phyloP scores from a whole-genome alignment of 441 rosid genomes.

The Jatropha podagrica region DNA sequence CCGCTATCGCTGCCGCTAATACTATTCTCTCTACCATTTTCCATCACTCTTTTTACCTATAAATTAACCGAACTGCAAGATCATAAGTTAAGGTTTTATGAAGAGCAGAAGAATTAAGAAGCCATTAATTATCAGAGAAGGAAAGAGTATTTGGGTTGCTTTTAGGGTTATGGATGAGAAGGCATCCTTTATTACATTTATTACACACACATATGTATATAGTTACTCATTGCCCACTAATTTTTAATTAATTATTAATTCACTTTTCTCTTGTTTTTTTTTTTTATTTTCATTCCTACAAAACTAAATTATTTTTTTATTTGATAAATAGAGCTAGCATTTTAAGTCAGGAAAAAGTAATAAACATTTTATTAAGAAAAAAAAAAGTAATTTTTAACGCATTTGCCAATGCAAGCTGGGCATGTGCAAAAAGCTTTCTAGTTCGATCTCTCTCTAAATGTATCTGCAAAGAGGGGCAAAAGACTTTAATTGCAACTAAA shows the following conservation, averaged over 20 bases:
- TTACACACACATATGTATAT: constrained; percentile 13
- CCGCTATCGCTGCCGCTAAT: constrained; percentile 23
- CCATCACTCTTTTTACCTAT: constrained; percentile 26
- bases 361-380: too few species aligned
- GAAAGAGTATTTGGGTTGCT: constrained; percentile 29
- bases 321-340: too few species aligned
- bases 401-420: too few species aligned
- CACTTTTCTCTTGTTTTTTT: too few species aligned
- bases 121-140: constrained; percentile 5
- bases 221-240: background rate
- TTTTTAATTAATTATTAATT: background rate
- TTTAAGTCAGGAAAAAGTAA: too few species aligned
- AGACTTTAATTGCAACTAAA: too few species aligned
- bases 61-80: background rate
- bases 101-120: constrained; percentile 13
- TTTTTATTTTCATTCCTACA: too few species aligned
- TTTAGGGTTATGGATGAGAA: constrained; percentile 51
- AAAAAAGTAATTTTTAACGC: too few species aligned
- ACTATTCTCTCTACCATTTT: constrained; percentile 34
- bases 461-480: too few species aligned
- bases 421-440: too few species aligned
- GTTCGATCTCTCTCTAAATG: too few species aligned
- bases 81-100: background rate
- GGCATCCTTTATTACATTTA: constrained; percentile 41
- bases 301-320: too few species aligned